Percentiles rank a stretch among this genome's conserved stretches.
Evolutionary conservation across 1,139 yeast species (phyloP).

Genomic region (Komagataea norvegica): DNA sequence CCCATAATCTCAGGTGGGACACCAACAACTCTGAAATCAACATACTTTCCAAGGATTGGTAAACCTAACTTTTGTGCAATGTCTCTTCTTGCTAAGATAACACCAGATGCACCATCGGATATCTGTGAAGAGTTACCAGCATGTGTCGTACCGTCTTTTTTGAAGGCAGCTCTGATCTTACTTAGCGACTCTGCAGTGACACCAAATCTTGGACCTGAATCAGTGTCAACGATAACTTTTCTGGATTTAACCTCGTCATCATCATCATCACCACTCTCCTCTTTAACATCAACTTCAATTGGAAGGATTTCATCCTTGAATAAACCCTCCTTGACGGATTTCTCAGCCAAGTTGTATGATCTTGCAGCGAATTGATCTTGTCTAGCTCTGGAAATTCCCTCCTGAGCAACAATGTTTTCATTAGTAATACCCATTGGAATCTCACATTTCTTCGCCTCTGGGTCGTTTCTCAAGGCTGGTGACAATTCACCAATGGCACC

Average conservation of each 20-base stretch:
- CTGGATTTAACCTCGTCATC: slow-evolving; percentile 26
- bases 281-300: slow-evolving; percentile 49
- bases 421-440: slow-evolving; percentile 92
- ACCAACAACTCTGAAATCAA: slow-evolving; percentile 66
- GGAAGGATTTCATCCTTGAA: slow-evolving; percentile 88
- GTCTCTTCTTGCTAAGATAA: slow-evolving; percentile 80
- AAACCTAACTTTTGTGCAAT: slow-evolving; percentile 71
- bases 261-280: slow-evolving; percentile 42
- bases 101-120: slow-evolving; percentile 94
- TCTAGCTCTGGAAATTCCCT: slow-evolving; percentile 55
- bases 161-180: slow-evolving; percentile 85
- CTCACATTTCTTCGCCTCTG: slow-evolving; percentile 56
- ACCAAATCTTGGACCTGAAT: slow-evolving; percentile 88
- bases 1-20: slow-evolving; percentile 98
- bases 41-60: slow-evolving; percentile 51
- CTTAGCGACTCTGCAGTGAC: slow-evolving; percentile 74
- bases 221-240: slow-evolving; percentile 53
- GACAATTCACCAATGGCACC: slow-evolving; percentile 63
- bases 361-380: slow-evolving; percentile 87
- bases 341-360: slow-evolving; percentile 81
- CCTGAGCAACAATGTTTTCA: slow-evolving; percentile 68
- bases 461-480: slow-evolving; percentile 38
- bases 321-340: slow-evolving; percentile 63
- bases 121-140: slow-evolving; percentile 97
- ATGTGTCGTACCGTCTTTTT: slow-evolving; percentile 74